Evolutionary conservation across 306 rosid genomes (phyloP).

Genomic region (Macrotyloma uniflorum): DNA sequence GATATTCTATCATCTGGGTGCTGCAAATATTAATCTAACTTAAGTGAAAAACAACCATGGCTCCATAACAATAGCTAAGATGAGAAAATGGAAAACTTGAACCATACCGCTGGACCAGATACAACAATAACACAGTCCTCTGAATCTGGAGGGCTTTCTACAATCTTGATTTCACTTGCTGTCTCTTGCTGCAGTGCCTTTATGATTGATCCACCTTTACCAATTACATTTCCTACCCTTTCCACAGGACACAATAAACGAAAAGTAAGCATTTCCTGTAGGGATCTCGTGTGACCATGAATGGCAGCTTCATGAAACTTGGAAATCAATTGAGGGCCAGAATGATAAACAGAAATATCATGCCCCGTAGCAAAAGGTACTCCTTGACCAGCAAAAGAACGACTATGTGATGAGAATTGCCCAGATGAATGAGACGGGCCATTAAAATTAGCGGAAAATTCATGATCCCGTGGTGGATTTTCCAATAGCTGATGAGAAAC

Average conservation of each 20-base stretch:
- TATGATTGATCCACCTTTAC: conserved; percentile 85
- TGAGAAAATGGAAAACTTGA: conserved; percentile 30
- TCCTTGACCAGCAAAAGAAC: conserved; percentile 55
- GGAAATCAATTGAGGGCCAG: conserved; percentile 57
- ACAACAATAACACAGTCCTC: conserved; percentile 76
- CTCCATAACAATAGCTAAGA: conserved; percentile 23
- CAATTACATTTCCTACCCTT: conserved; percentile 84
- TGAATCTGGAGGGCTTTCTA: conserved; percentile 63
- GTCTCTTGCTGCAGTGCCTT: conserved; percentile 79
- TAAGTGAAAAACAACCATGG: conserved; percentile 36
- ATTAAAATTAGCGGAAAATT: conserved; percentile 41
- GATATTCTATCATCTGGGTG: conserved; percentile 95
- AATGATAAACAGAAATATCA: conserved; percentile 53
- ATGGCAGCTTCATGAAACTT: conserved; percentile 68
- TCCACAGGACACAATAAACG: conserved; percentile 81
- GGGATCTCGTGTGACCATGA: conserved; percentile 62
- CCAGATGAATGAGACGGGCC: conserved; percentile 61
- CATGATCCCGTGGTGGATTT: conserved; percentile 64
- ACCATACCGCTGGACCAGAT: conserved; percentile 88
- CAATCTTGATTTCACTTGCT: conserved; percentile 81
- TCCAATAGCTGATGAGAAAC: conserved; percentile 78
- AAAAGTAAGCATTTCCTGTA: conserved; percentile 70
- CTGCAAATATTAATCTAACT: conserved; percentile 58
- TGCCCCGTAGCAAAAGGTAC: conserved; percentile 49
- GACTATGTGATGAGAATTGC: conserved; percentile 50